Evolutionary conservation across 805 yeast species (phyloP), one percentile per base, ranked within the genome.

Genomic region (Spathaspora sp.): DNA sequence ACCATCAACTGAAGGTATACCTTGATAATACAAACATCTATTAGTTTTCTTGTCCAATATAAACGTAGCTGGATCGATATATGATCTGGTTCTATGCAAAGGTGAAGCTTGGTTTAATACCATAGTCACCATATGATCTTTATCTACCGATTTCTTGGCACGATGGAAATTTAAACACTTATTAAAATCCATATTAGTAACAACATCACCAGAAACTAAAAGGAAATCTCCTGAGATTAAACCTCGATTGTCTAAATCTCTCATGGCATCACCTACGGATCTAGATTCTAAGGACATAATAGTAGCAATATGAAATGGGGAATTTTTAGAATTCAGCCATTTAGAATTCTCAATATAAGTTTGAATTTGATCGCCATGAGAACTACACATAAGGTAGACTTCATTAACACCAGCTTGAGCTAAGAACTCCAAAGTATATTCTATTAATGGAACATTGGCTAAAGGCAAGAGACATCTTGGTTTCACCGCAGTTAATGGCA

Each of bases 221-320:
- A 94, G 72, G 62, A 94, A 94, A 68, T 94, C 99, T 12, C 96
- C 92, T 1, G 88, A 83, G 48, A 94, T 89, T 52, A 93, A 73
- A 5, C 97, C 97, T 60, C 96, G 78, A 54, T 89, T 85, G 67
- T 94, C 99, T 52, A 94, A 73, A 64, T 93, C 98, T 66, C 99
- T 80, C 96, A 94, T 89, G 18, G 96, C 96, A 70, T 94, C 99
- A 58, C 99, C 99, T 10, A 93, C 96, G 26, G 96, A 88, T 67
- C 92, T 75, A 10, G 94, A 85, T 66, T 93, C 97, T 46, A 90
- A 82, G 20, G 96, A 83, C 77, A 88, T 80, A 49, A 93, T 81
- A 2, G 96, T 87, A 46, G 83, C 81, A 44, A 94, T 79, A 51
- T 81, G 80, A 67, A 94, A 93, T 1, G 97, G 97, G 2, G 96